Base-by-base conservation (phyloP, 768 basidiomycete species). In the Ephemerocybe angulata region DNA sequence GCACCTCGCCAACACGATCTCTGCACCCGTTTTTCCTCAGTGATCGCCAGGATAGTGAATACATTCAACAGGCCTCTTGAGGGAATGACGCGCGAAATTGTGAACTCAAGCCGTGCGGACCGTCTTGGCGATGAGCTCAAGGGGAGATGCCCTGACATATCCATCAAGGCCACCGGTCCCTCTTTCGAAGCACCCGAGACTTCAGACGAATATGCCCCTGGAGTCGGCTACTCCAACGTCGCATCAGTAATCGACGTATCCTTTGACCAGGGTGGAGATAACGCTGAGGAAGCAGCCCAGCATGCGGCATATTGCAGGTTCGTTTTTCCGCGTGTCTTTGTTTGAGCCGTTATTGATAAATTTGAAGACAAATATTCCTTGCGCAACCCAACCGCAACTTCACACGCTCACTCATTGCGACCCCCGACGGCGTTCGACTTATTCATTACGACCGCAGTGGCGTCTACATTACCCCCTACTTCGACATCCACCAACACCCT, bases 371-470 rank as follows among this genome's bases (percentile, higher is more conserved):
- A 25, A 25, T 54, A 4, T 42, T 48, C 31, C 19, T 28, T 40
- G 33, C 37, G 5, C 53, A 54, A 21, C 46, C 53, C 17, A 48
- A 47, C 13, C 37, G 53, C 1, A 6, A n/a, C 4, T 54, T 54
- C 17, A 33, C 28, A 15, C 2, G 53, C 10, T 31, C 24, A 3
- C 44, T 54, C 46, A 21, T 48, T 24, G 22, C 48, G 22, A 48
- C 44, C 2, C 24, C 24, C 8, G 27, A 27, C 3, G 8, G 8
- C 19, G 25, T 54, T 19, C 53, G 46, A 5, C 37, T 54, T 17
- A 12, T 54, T 15, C 53, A 54, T 15, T 54, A 22, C 25, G 53
- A 54, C 33, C 29, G 53, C 8, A 38, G 44, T 24, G 53, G 53
- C 13, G 31, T 40, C 2, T 28, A 54, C 15, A 24, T 35, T 17